Evolutionary conservation across 2,329 filamentous ascomycete genomes (phyloP).

Genomic region (Cercospora berteroae): DNA sequence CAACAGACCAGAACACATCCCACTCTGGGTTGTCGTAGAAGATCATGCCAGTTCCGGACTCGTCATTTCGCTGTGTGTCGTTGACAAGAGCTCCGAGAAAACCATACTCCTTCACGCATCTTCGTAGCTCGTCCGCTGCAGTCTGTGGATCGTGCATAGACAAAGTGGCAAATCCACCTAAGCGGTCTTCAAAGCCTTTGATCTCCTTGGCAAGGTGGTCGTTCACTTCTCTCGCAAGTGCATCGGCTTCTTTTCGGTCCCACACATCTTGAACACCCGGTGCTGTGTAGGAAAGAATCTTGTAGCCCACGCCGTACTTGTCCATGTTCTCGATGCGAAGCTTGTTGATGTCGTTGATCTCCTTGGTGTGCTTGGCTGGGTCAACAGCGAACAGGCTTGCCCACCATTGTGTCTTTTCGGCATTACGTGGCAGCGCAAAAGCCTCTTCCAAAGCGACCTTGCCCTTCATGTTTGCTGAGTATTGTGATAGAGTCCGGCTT

Average conservation of each 20-base stretch:
- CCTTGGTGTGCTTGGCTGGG: slow-evolving; percentile 55
- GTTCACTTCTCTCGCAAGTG: slow-evolving; percentile 48
- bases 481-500: neutral
- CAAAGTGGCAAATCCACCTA: slow-evolving; percentile 46
- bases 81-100: slow-evolving; percentile 40
- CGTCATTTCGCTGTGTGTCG: slow-evolving; percentile 53
- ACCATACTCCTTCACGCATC: slow-evolving; percentile 53
- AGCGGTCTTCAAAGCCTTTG: slow-evolving; percentile 43
- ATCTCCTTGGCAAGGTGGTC: slow-evolving; percentile 48
- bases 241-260: slow-evolving; percentile 46
- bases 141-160: slow-evolving; percentile 53
- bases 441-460: slow-evolving; percentile 64
- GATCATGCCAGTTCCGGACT: slow-evolving; percentile 59
- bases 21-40: slow-evolving; percentile 64
- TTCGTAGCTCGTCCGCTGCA: slow-evolving; percentile 52
- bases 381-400: slow-evolving; percentile 60
- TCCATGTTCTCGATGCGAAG: slow-evolving; percentile 46
- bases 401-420: slow-evolving; percentile 61
- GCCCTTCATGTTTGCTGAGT: slow-evolving; percentile 38
- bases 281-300: slow-evolving; percentile 50
- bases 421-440: slow-evolving; percentile 58
- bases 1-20: slow-evolving; percentile 61
- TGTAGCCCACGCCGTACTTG: slow-evolving; percentile 49
- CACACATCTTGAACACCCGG: slow-evolving; percentile 51
- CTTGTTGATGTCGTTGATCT: slow-evolving; percentile 53